Conservation (phyloP, 2,329 filamentous ascomycete species). For the Colletotrichum euphorbiae region DNA sequence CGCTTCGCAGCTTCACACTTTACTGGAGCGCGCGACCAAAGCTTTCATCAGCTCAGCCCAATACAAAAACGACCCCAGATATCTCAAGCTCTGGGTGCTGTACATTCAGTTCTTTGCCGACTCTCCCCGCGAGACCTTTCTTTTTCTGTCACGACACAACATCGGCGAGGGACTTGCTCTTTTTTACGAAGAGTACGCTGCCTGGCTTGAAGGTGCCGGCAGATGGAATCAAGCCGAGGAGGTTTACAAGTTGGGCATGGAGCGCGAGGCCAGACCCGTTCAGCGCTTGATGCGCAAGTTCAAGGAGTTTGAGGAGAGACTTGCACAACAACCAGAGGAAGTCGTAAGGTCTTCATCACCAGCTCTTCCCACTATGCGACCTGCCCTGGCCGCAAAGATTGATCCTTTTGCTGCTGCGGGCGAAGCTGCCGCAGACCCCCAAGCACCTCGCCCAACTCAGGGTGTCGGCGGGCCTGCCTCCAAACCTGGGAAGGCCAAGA, state of each 20-base stretch:
- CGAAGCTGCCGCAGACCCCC: slow-evolving; percentile 70
- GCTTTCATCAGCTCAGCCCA: slow-evolving; percentile 85
- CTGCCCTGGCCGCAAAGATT: slow-evolving; percentile 85
- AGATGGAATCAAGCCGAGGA: slow-evolving; percentile 94
- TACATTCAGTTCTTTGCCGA: slow-evolving; percentile 96
- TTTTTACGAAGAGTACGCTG: slow-evolving; percentile 97
- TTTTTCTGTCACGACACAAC: slow-evolving; percentile 87
- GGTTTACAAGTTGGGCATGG: slow-evolving; percentile 89
- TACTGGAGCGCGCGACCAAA: slow-evolving; percentile 94
- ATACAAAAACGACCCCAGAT: slow-evolving; percentile 95
- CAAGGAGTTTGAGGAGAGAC: slow-evolving; percentile 87
- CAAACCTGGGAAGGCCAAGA: slow-evolving; percentile 81
- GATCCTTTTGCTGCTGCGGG: slow-evolving; percentile 79
- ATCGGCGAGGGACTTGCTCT: slow-evolving; percentile 90
- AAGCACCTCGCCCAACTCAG: slow-evolving; percentile 67
- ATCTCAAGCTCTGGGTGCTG: slow-evolving; percentile 91
- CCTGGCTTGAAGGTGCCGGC: slow-evolving; percentile 86
- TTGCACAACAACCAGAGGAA: slow-evolving; percentile 72
- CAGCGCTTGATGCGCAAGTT: slow-evolving; percentile 89
- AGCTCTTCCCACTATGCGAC: slow-evolving; percentile 83
- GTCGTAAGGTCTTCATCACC: slow-evolving; percentile 82
- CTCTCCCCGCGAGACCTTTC: slow-evolving; percentile 90
- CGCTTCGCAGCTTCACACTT: slow-evolving; percentile 86
- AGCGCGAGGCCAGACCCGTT: slow-evolving; percentile 85
- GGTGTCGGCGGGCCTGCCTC: slow-evolving; percentile 62